Percentiles rank a stretch among this genome's conserved stretches.
These are phyloP conservation scores for Alternaria rosae DNA, from an alignment of 2,329 filamentous ascomycete species.

Conservation along the genomic window DNA sequence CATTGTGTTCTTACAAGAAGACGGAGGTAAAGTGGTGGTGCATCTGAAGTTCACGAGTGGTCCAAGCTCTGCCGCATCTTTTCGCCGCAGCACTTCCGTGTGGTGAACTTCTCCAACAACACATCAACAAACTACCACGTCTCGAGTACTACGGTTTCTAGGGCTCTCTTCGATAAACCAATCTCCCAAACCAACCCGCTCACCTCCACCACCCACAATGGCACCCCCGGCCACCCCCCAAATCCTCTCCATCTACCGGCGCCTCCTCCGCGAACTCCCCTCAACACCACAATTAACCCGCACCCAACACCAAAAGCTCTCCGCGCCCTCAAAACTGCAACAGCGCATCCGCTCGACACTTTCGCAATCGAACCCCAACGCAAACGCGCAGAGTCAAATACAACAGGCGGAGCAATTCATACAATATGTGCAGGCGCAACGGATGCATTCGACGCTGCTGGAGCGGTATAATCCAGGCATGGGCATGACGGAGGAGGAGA, in stretches of 20 bases:
- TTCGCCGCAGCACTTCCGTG: constrained; percentile 39
- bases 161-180: neutral
- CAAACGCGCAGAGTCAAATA: constrained; percentile 26
- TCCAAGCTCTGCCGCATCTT: constrained; percentile 35
- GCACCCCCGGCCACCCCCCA: constrained; percentile 50
- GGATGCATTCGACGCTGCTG: constrained; percentile 79
- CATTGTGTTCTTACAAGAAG: constrained; percentile 12
- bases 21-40: neutral
- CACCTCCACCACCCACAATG: constrained; percentile 35
- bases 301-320: constrained; percentile 51
- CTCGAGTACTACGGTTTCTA: neutral
- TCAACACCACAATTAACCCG: constrained; percentile 61
- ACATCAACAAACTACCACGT: neutral
- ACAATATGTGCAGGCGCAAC: constrained; percentile 83
- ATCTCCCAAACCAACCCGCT: neutral
- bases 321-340: constrained; percentile 72
- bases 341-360: constrained; percentile 72
- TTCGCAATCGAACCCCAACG: constrained; percentile 30
- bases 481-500: constrained; percentile 84
- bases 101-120: constrained; percentile 9
- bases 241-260: constrained; percentile 83
- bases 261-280: constrained; percentile 87
- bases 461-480: constrained; percentile 95
- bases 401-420: constrained; percentile 79
- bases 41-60: constrained; percentile 21